Evolutionary conservation across 129 eudicot genomes (phyloP).

Genomic region (Silybum marianum): DNA sequence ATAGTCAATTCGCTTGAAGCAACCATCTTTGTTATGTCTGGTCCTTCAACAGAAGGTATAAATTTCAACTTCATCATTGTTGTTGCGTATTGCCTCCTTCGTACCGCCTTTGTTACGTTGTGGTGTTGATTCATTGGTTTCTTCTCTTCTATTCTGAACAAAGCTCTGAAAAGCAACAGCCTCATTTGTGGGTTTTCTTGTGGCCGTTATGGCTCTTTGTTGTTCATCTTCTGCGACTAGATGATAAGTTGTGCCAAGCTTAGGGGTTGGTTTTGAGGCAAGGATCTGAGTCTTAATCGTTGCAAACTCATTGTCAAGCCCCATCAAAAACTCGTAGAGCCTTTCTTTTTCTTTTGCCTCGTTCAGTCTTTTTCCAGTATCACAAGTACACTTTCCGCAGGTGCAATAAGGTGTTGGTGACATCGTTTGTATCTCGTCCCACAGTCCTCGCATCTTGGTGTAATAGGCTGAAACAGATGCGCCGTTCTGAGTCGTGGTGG

Average conservation of each 20-base stretch:
- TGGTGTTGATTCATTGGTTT: not conserved
- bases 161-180: not conserved
- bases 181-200: not conserved
- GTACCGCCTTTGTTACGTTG: not conserved
- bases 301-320: not conserved
- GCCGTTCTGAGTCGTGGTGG: not conserved
- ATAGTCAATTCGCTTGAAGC: not conserved
- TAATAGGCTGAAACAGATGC: too few relatives aligned
- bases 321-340: not conserved
- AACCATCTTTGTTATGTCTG: not conserved
- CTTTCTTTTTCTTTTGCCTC: not conserved
- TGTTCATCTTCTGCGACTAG: not conserved
- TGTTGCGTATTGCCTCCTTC: not conserved
- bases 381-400: not conserved
- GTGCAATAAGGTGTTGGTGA: not conserved
- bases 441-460: too few relatives aligned
- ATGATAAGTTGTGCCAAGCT: too few relatives aligned
- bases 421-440: too few relatives aligned
- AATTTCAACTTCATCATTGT: not conserved
- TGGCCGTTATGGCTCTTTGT: not conserved
- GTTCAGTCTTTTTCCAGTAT: not conserved
- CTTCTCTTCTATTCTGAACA: not conserved
- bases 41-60: not conserved
- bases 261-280: too few relatives aligned
- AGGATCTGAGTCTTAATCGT: too few relatives aligned